These are phyloP conservation scores for Pestalotiopsis sp. DNA, from an alignment of 2,329 filamentous ascomycete genomes.

Conservation along the genomic window DNA sequence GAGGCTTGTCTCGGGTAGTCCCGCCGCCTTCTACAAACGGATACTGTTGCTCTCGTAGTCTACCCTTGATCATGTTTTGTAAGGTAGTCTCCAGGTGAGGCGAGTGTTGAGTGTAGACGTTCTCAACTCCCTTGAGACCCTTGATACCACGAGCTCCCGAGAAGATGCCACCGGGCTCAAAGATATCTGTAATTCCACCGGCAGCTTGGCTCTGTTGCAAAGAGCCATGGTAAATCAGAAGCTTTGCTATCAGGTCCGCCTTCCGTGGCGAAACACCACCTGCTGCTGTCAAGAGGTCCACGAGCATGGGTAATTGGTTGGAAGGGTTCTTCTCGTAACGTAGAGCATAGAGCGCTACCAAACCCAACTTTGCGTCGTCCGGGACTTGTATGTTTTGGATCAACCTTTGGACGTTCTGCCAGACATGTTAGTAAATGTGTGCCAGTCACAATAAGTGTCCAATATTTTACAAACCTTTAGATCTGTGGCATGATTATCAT, in stretches of 20 bases:
- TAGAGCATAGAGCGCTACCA: constrained; percentile 93
- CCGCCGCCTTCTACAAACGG: constrained; percentile 91
- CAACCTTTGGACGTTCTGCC: constrained; percentile 78
- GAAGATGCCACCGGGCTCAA: constrained; percentile 90
- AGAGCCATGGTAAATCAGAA: constrained; percentile 85
- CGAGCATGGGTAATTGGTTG: constrained; percentile 80
- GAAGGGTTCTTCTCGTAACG: constrained; percentile 87
- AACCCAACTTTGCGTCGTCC: constrained; percentile 79
- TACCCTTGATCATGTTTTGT: constrained; percentile 91
- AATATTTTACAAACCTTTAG: constrained; percentile 68
- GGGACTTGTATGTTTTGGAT: constrained; percentile 81
- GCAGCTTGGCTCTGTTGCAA: constrained; percentile 77
- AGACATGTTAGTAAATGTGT: constrained; percentile 24
- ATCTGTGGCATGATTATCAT: constrained; percentile 90
- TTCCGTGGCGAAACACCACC: constrained; percentile 78
- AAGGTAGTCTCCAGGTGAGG: constrained; percentile 84
- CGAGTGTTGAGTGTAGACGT: constrained; percentile 97
- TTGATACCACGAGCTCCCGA: constrained; percentile 88
- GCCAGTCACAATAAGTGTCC: too few species aligned
- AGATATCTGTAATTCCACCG: constrained; percentile 85
- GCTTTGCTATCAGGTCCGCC: constrained; percentile 78
- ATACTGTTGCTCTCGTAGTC: constrained; percentile 83
- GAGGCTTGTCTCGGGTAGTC: constrained; percentile 89
- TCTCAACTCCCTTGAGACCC: constrained; percentile 95
- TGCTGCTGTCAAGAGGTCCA: constrained; percentile 83